These are phyloP conservation scores for Peniophora sp. DNA, from an alignment of 1,284 basidiomycete genomes.

Conservation along the genomic window DNA sequence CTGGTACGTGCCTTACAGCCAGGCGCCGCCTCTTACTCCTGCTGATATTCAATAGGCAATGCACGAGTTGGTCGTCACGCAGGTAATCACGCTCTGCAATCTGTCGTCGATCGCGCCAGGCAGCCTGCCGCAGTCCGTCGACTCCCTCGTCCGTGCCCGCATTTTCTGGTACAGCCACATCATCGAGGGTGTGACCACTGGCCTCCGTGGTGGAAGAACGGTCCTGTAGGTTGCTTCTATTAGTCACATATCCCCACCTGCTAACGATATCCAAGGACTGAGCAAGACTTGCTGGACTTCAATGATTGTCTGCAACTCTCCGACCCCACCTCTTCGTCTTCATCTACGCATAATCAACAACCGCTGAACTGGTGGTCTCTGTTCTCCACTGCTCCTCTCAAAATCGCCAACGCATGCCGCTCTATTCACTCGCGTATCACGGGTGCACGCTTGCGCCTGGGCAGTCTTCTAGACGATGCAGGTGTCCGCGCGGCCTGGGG, in stretches of 20 bases:
- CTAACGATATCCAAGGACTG: slow-evolving; percentile 30
- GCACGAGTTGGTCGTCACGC: slow-evolving; percentile 55
- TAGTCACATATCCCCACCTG: slow-evolving; percentile 5
- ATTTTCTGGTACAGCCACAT: slow-evolving; percentile 84
- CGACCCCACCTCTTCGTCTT: slow-evolving; percentile 19
- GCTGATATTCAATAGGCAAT: slow-evolving; percentile 29
- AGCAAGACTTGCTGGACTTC: slow-evolving; percentile 65
- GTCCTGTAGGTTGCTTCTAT: slow-evolving; percentile 46
- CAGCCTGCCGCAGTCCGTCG: slow-evolving; percentile 47
- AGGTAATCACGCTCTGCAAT: slow-evolving; percentile 67
- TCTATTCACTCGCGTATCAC: slow-evolving; percentile 70
- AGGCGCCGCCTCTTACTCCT: not conserved
- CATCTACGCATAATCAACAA: slow-evolving; percentile 19
- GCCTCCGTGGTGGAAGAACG: slow-evolving; percentile 71
- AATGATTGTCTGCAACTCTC: slow-evolving; percentile 51
- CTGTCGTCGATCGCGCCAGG: slow-evolving; percentile 36
- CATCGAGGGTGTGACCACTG: slow-evolving; percentile 74
- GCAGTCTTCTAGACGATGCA: slow-evolving; percentile 51
- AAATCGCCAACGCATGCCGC: slow-evolving; percentile 65
- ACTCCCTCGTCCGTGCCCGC: slow-evolving; percentile 59
- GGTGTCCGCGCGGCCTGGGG: slow-evolving; percentile 72
- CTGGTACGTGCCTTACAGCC: slow-evolving; percentile 25
- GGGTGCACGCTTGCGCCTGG: slow-evolving; percentile 58
- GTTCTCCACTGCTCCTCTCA: slow-evolving; percentile 58
- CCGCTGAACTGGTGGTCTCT: slow-evolving; percentile 28